Percentiles rank a stretch among this genome's conserved stretches.
Evolutionary conservation across 352 stramenopile genomes (phyloP).

Genomic region (Pythium phragmiticola): DNA sequence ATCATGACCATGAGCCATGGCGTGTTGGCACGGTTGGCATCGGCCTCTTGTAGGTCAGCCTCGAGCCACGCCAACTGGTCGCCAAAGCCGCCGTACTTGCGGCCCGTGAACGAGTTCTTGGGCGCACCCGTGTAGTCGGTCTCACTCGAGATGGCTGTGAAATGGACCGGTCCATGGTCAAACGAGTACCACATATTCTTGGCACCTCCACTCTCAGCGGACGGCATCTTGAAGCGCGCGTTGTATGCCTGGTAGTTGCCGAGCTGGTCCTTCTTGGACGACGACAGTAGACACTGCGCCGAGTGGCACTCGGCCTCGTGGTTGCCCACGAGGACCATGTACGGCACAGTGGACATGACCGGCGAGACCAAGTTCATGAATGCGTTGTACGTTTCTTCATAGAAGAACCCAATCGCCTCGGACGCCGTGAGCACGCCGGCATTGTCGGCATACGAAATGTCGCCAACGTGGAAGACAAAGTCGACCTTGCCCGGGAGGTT

Average conservation of each 20-base stretch:
- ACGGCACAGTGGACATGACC: constrained; percentile 57
- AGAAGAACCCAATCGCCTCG: constrained; percentile 65
- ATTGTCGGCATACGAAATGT: constrained; percentile 58
- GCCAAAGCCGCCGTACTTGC: constrained; percentile 30
- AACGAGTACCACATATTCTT: constrained; percentile 91
- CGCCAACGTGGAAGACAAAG: constrained; percentile 71
- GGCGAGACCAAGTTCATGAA: constrained; percentile 73
- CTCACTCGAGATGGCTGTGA: constrained; percentile 83
- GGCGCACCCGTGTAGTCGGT: constrained; percentile 46
- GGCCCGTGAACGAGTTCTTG: constrained; percentile 27
- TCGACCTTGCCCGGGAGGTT: constrained; percentile 32
- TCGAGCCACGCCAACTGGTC: constrained; percentile 56
- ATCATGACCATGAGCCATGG: constrained; percentile 58
- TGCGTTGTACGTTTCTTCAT: constrained; percentile 85
- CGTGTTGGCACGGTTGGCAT: constrained; percentile 40
- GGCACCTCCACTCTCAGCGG: constrained; percentile 44
- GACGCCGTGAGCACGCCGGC: constrained; percentile 16
- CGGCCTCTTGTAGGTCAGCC: constrained; percentile 43
- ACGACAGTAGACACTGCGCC: constrained; percentile 48
- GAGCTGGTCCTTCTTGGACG: constrained; percentile 47
- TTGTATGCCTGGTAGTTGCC: constrained; percentile 88
- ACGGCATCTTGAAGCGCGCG: constrained; percentile 86
- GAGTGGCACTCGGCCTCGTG: constrained; percentile 89
- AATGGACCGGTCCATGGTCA: constrained; percentile 80
- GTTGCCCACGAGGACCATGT: constrained; percentile 86